A percentile compares a stretch with the other conserved stretches of the same genome.
Conservation (phyloP, 1,284 basidiomycete species). For the Naganishia liquefaciens region DNA sequence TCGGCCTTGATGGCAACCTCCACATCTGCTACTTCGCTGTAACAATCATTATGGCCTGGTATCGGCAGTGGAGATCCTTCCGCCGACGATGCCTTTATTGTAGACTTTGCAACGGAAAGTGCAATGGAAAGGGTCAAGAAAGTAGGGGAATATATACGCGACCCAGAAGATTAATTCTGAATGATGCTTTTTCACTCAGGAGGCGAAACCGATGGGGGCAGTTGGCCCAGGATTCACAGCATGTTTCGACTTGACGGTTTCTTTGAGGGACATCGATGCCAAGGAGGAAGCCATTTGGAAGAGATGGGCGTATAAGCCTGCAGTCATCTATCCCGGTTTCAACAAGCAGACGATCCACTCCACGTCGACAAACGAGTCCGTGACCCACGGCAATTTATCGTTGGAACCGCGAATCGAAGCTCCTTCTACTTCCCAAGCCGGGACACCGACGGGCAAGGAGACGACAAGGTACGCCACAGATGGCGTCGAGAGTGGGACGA, state of each 20-base stretch:
- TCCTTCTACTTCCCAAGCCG: too few species aligned
- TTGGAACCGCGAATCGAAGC: neutral
- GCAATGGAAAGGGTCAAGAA: neutral
- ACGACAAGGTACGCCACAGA: neutral
- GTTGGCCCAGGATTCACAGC: neutral
- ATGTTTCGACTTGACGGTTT: slow-evolving; percentile 7
- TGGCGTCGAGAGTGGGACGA: neutral
- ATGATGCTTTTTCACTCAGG: neutral
- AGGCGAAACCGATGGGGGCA: neutral
- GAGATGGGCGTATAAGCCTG: slow-evolving; percentile 2
- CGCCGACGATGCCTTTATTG: too few species aligned
- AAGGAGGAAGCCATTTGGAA: slow-evolving; percentile 4
- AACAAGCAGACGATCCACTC: neutral
- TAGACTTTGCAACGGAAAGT: too few species aligned
- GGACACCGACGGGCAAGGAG: too few species aligned
- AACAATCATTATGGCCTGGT: too few species aligned
- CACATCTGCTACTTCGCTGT: too few species aligned
- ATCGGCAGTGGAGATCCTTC: too few species aligned
- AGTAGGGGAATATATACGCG: too few species aligned
- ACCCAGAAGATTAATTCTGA: neutral
- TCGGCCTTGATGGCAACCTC: too few species aligned
- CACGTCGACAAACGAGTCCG: neutral
- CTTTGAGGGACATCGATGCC: neutral
- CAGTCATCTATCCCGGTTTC: too few species aligned
- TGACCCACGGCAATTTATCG: too few species aligned